Evolutionary conservation across 257 asterid genomes (phyloP), one percentile per base, ranked within the genome.

Genomic region (Thymus mandschuricus): DNA sequence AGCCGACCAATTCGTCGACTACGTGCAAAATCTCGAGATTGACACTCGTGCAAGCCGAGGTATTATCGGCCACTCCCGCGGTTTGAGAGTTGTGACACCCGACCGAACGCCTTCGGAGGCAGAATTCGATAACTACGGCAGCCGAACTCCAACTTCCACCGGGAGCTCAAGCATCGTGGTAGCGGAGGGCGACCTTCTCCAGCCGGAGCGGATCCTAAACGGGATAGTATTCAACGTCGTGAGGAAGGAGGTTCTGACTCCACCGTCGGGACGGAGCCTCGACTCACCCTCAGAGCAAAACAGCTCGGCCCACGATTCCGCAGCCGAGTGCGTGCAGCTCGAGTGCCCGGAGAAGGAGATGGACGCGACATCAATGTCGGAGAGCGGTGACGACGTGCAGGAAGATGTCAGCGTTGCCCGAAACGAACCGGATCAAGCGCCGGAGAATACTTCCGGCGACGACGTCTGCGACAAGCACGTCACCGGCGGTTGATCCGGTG

Each of bases 201-300:
- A 91, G 82, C 85, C 97, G 0, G 97, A 88, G n/a, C 79, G 92
- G 66, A 78, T 84, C n/a, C 84, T 74, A 41, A 86, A 89, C 10
- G 97, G 99, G 12, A 94, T 94, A 75, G 87, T 91, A 54, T 88
- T 94, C 67, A 94, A 88, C 21, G 88, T 94, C 31, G 97, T 94
- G 62, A 89, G 84, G 81, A 91, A 81, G 72, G 97, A 86, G 21
- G 88, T 46, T 40, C 30, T 93, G 81, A 82, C 97, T 3, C 91
- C 98, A 21, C 21, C 21, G 0, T 78, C 96, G 35, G 82, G 48
- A 58, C 62, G 86, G 83, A 85, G 93, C 73, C 83, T 38, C 1
- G 97, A 87, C 56, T 88, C 90, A 8, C 57, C 57, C 64, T 58
- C 44, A 5, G 89, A 80, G 64, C 72, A 78, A 52, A 74, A 66